Conservation (phyloP, 2,329 filamentous ascomycete genomes). For the Hypoxylon sp. region DNA sequence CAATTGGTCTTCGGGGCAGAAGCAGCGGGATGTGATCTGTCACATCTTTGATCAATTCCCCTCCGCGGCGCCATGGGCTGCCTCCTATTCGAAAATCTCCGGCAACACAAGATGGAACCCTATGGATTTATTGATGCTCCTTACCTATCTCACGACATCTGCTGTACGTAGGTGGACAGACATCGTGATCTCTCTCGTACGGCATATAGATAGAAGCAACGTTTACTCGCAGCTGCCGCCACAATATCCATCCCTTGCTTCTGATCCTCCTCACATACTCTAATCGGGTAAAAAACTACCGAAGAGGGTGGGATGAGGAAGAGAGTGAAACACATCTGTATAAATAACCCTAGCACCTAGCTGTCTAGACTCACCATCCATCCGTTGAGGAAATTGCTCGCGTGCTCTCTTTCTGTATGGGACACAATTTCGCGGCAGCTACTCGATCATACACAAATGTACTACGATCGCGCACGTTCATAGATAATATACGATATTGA, state of each 20-base stretch:
- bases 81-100: slow-evolving; percentile 11
- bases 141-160: slow-evolving; percentile 32
- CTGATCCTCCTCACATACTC: slow-evolving; percentile 3
- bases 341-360: slow-evolving; percentile 15
- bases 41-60: slow-evolving; percentile 21
- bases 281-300: slow-evolving; percentile 18
- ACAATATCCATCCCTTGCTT: slow-evolving; percentile 1
- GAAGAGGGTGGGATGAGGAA: slow-evolving; percentile 18
- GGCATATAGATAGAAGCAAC: neutral
- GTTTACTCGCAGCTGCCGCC: slow-evolving; percentile 3
- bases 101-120: slow-evolving; percentile 17
- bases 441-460: slow-evolving; percentile 17
- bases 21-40: slow-evolving; percentile 28
- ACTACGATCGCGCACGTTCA: slow-evolving; percentile 4
- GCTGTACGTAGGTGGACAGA: slow-evolving; percentile 1
- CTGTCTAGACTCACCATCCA: slow-evolving; percentile 6
- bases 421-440: slow-evolving; percentile 22
- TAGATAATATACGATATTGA: neutral
- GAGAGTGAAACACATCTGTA: slow-evolving; percentile 21
- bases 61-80: neutral
- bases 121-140: slow-evolving; percentile 1
- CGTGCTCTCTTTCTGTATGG: slow-evolving; percentile 30
- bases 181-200: neutral
- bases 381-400: slow-evolving; percentile 41
- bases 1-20: slow-evolving; percentile 7